Base-by-base conservation (phyloP, 2,329 filamentous ascomycete genomes). In the Colletotrichum camelliae region DNA sequence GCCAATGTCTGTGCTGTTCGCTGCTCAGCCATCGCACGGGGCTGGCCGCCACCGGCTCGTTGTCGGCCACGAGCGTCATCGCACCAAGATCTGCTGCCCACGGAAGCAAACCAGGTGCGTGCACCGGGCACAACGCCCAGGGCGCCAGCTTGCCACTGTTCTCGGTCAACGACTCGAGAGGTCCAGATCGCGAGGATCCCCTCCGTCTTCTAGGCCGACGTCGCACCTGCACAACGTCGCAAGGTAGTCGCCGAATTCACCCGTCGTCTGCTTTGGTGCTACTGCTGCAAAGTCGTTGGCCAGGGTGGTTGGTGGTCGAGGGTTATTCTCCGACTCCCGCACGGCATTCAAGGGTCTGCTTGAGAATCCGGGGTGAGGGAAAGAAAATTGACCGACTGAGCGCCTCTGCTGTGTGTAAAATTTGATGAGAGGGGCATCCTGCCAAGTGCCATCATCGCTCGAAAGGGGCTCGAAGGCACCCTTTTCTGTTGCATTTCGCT, bases 251-350 rank as follows among this genome's bases (percentile, higher is more conserved):
- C 61, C 67, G 58, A 74, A 67, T 43, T 74, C 60, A 33, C 52
- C 52, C 68, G 72, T 39, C n/a, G 31, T 29, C 52, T 62, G 37
- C 35, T 48, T 71, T 70, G 33, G 10, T 48, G 37, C 31, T 68
- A 60, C 48, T 70, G 24, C 72, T 35, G 33, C 60, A 66, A 52
- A 52, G 43, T 21, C 43, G 43, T 52, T 21, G 43, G 43, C 43
- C 43, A 52, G 43, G 43, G 43, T 52, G 43, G 43, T 52, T 74
- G 71, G 21, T 21, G 60, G n/a, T 35, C 27, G 31, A 37, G 15
- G 35, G 33, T 29, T 62, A 74, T 76, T 74, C 74, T 74, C 70
- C 70, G 70, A 48, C 64, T 68, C 57, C 64, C 70, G 48, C 57
- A 37, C 65, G 31, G 69, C 55, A 55, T 64, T 27, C 68, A n/a